phyloP scores from a whole-genome alignment of 306 rosid species.

The Prunus mongolica region DNA sequence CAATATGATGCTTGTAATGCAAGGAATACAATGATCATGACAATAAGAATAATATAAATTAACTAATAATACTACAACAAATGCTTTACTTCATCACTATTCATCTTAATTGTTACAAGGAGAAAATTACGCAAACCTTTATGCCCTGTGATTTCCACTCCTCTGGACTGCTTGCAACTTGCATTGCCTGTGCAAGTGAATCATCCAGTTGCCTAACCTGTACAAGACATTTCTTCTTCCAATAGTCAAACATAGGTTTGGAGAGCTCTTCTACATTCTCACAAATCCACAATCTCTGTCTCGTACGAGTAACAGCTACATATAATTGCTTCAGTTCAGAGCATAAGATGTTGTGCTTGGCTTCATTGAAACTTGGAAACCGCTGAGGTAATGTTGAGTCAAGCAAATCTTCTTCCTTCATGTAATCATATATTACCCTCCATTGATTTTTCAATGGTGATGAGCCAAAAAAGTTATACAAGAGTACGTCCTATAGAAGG shows the following conservation, averaged over 20 bases:
- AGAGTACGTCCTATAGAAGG: slow-evolving; percentile 56
- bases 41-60: too few species aligned
- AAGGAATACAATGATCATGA: too few species aligned
- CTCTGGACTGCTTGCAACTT: slow-evolving; percentile 65
- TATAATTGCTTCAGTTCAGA: slow-evolving; percentile 69
- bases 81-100: too few species aligned
- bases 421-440: slow-evolving; percentile 68
- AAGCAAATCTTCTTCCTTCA: slow-evolving; percentile 54
- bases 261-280: too few species aligned
- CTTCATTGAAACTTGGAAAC: slow-evolving; percentile 37
- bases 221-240: slow-evolving; percentile 12
- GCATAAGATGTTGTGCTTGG: slow-evolving; percentile 63
- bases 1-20: neutral
- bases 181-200: slow-evolving; percentile 73
- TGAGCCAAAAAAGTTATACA: slow-evolving; percentile 66
- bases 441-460: slow-evolving; percentile 58
- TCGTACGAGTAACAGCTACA: slow-evolving; percentile 61
- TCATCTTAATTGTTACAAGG: too few species aligned
- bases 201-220: slow-evolving; percentile 58
- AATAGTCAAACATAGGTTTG: too few species aligned
- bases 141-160: slow-evolving; percentile 76
- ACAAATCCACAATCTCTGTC: too few species aligned
- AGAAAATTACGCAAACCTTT: slow-evolving; percentile 38
- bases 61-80: neutral
- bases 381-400: slow-evolving; percentile 23